Base-by-base conservation (phyloP, 1,284 basidiomycete genomes). In the Somion occarium region DNA sequence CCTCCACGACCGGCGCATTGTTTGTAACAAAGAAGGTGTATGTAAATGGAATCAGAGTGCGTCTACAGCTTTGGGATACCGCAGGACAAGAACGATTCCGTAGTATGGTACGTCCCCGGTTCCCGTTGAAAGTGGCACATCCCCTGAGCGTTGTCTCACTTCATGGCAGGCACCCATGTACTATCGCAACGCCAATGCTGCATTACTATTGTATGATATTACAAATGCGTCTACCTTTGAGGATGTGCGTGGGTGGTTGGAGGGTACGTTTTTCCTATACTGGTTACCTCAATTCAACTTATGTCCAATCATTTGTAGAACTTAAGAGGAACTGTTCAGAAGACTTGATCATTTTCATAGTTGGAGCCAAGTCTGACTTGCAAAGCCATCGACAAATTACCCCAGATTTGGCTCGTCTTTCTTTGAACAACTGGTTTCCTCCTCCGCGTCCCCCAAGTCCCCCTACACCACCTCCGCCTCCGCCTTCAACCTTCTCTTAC, bases 51-150 rank as follows among this genome's bases (percentile, higher is more conserved):
- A 78, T 91, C 59, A 90, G 91, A 65, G 93, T 98, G 18, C 85
- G 93, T 48, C 72, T 90, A 50, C 87, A 90, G 67, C 73, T 90
- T 53, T 98, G 94, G 94, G 94, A 98, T 67, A 97, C 95, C 49
- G 95, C 95, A 39, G 95, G 95, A n/a, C 94, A 98, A 76, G 95
- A 98, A 75, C 76, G 93, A 46, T 98, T 97, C 71, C 80, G 94
- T 57, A 91, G 88, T 64, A 94, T 98, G 91, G 90, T 90, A 55
- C 54, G 83, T 69, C 22, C 25, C 44, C 11, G 4, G n/a, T n/a
- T 19, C 12, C 24, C 44, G 12, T 44, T 34, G 7, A 7, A 25
- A 18, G 23, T 25, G 15, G 12, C 23, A 9, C 43, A 18, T 23
- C 43, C 18, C 24, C 43, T 24, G 7, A 34, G 7, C 15, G 30